Base-by-base conservation (phyloP, 2,329 filamentous ascomycete species). In the Colletotrichum sp. region DNA sequence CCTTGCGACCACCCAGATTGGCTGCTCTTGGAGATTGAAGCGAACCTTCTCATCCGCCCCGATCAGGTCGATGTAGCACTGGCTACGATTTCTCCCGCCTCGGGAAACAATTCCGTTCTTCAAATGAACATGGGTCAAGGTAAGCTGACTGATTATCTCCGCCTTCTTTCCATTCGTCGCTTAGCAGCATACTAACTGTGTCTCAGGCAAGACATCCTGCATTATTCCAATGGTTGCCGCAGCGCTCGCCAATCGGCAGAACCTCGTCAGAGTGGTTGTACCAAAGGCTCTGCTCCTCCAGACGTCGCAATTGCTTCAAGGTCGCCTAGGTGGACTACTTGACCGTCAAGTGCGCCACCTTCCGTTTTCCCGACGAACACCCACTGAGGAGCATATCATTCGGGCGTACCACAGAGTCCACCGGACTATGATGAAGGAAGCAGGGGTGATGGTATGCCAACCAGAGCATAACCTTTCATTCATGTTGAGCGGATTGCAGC, bases 121-220 rank as follows among this genome's bases (percentile, higher is more conserved):
- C 92, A 94, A 77, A 88, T 94, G 82, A 92, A 93, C 76, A 94
- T 94, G 92, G 92, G 92, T 0, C 88, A 92, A 84, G 89, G 89
- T 62, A n/a, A 36, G 18, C 84, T 84, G 80, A 80, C 77, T 72
- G 1, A 60, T 44, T 13, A 32, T n/a, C 36, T 6, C 10, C 62
- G 39, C 12, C n/a, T 21, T 52, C 44, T 52, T 52, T 21, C n/a
- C 44, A 52, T 21, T 2, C 13, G 10, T 21, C 44, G 44, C n/a
- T 7, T 12, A 21, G 6, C 6, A 4, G n/a, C n/a, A 52, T 62
- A 34, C 59, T 62, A 10, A 62, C 30, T 16, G 32, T 21, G n/a
- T 62, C 16, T n/a, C n/a, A 90, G 89, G 90, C 0, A 93, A 92
- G 81, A 92, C 90, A 0, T 90, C 89, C 0, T 87, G 87, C 65